Base-by-base conservation (phyloP, 2,329 filamentous ascomycete genomes). In the Iodosphaeria phyllophila region DNA sequence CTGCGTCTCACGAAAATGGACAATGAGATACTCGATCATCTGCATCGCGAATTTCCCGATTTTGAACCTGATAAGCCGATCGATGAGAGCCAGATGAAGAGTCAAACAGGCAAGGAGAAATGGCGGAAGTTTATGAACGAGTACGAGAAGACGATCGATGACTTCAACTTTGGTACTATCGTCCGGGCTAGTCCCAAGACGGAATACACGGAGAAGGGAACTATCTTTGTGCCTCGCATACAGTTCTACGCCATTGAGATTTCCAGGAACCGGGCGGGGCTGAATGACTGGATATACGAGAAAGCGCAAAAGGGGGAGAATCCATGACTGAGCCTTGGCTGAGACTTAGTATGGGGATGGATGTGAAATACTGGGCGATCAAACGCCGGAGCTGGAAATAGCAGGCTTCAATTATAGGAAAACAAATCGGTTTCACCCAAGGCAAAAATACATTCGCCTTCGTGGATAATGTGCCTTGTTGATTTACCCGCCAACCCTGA, bases 281-380 rank as follows among this genome's bases (percentile, higher is more conserved):
- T 95, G 30, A 98, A 98, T 44, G 89, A 98, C 51, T 98, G 89
- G 89, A 71, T 98, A 33, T 89, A 86, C 50, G 84, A 95, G 54
- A 64, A 79, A 47, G 68, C 74, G 2, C 71, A 86, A 41, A 60
- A 63, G 28, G 57, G 65, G 37, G 64, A 64, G 47, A 48, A 51
- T 36, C 43, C 43, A 33, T 43, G 44, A 32, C 31, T 33, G 35
- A 33, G 3, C 23, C 23, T n/a, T 18, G 26, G 17, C 10, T 24
- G 8, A 21, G n/a, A 17, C 5, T 14, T 8, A 14, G 15, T 11
- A n/a, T n/a, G 22, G 13, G 18, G 11, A 4, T 10, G 17, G 9
- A 14, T 8, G 18, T n/a, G n/a, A n/a, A n/a, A n/a, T n/a, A n/a
- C n/a, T n/a, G n/a, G n/a, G n/a, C n/a, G n/a, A n/a, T n/a, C n/a